Base-by-base conservation (phyloP, 1,284 basidiomycete species). In the Papiliotrema terrestris region DNA sequence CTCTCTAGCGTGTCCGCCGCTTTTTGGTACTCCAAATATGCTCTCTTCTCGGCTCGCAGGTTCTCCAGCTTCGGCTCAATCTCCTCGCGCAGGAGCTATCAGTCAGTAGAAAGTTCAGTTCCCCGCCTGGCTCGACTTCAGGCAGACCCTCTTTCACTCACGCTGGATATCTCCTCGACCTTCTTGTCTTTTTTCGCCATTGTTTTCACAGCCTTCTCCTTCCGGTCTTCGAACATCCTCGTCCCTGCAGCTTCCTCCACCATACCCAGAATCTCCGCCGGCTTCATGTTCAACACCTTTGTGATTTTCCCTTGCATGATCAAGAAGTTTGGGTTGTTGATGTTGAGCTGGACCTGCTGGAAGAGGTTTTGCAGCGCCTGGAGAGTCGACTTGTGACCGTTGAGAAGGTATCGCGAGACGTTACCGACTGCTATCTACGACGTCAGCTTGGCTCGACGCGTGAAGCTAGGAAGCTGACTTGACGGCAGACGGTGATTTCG, bases 321-420 rank as follows among this genome's bases (percentile, higher is more conserved):
- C 59, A 99, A 83, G 79, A 98, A 98, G 74, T 98, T 98, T 45
- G 96, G 96, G 75, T 98, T 98, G 79, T 98, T 99, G 83, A 99
- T 98, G 76, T 98, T 98, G 66, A 99, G 85, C 76, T 98, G 94
- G 0, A 98, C 93, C 38, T 90, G 89, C 74, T 98, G 96, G 71
- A 99, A 98, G 39, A 98, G 82, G 48, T 87, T 91, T 68, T 97
- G 95, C 1, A 99, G 85, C 0, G 82, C 82, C 59, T 91, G 86
- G 62, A 97, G 91, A 6, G 87, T 87, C 2, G 92, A 83, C 71
- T 95, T 96, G 80, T 98, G 96, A 0, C 96, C 96, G 69, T 98
- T 98, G 54, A 98, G 80, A 13, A 99, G 84, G 77, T 97, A 98
- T 69, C 98, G 98, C n/a, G 91, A 89, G 52, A 89, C 82, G 60